phyloP scores from a whole-genome alignment of 768 basidiomycete genomes.

The Termitomyces sp. region DNA sequence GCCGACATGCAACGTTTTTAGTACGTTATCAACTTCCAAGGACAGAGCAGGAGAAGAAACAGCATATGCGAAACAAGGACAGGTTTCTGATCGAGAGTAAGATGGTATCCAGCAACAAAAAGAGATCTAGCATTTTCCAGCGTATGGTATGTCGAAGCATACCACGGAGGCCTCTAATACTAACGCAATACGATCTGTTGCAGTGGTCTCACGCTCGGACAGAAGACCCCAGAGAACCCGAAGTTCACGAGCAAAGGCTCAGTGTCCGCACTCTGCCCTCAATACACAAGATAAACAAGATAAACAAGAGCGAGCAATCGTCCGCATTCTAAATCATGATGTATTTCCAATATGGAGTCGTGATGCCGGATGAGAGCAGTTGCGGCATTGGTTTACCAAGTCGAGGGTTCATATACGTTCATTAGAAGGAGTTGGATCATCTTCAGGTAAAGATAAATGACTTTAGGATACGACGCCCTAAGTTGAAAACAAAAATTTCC shows the following conservation, averaged over 20 bases:
- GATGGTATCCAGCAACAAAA: neutral
- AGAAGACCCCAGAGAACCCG: neutral
- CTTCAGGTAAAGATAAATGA: conserved; percentile 1
- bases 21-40: neutral
- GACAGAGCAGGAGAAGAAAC: neutral
- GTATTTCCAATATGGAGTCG: neutral
- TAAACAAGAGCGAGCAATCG: neutral
- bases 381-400: neutral
- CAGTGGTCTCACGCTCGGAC: neutral
- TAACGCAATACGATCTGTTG: neutral
- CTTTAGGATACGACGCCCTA: too few species aligned
- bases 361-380: too few species aligned
- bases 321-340: neutral
- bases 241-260: conserved; percentile 2
- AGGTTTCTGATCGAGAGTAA: conserved; percentile 4
- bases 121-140: neutral
- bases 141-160: neutral
- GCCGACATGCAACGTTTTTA: neutral
- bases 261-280: neutral
- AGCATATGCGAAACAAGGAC: neutral
- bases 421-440: neutral
- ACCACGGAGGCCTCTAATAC: neutral
- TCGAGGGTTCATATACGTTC: too few species aligned
- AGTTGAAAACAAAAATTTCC: too few species aligned
- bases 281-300: neutral